Evolutionary conservation across 1,284 basidiomycete genomes (phyloP).

Genomic region (Hypsizygus ulmarius): DNA sequence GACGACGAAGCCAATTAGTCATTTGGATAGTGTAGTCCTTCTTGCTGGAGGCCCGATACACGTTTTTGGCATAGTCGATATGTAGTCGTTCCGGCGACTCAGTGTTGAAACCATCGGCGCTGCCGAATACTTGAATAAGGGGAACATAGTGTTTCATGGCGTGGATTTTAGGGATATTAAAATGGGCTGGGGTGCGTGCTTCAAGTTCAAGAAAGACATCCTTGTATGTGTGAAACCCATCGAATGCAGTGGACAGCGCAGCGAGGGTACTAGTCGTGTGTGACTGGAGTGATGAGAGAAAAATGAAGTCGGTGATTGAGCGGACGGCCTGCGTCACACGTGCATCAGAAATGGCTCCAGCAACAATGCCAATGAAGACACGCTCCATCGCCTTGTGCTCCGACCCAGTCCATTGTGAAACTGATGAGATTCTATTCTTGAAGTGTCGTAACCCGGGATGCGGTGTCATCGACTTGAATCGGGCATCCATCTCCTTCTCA

Average conservation of each 20-base stretch:
- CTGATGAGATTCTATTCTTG: conserved; percentile 21
- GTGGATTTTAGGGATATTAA: conserved; percentile 7
- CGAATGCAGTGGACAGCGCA: conserved; percentile 11
- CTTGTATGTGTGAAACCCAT: conserved; percentile 20
- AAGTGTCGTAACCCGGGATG: conserved; percentile 21
- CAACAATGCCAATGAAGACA: conserved; percentile 15
- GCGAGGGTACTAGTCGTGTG: conserved; percentile 19
- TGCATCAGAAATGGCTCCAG: conserved; percentile 9
- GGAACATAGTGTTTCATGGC: conserved; percentile 1
- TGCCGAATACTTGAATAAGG: not conserved
- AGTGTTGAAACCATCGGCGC: conserved; percentile 3
- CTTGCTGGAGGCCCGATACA: too few relatives aligned
- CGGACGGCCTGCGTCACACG: conserved; percentile 7
- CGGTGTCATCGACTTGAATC: conserved; percentile 20
- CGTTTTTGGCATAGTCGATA: not conserved
- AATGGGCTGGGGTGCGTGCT: conserved; percentile 22
- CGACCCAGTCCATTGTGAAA: conserved; percentile 21
- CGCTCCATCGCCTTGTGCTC: conserved; percentile 23
- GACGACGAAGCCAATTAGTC: too few relatives aligned
- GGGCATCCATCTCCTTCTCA: conserved; percentile 22
- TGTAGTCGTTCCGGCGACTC: conserved; percentile 1
- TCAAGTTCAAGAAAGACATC: conserved; percentile 19
- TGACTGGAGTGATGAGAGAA: conserved; percentile 15
- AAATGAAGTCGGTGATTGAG: conserved; percentile 22
- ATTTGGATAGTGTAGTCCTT: too few relatives aligned